These are phyloP conservation scores for Phaseolus coccineus DNA, from an alignment of 331 rosid genomes.

Conservation along the genomic window DNA sequence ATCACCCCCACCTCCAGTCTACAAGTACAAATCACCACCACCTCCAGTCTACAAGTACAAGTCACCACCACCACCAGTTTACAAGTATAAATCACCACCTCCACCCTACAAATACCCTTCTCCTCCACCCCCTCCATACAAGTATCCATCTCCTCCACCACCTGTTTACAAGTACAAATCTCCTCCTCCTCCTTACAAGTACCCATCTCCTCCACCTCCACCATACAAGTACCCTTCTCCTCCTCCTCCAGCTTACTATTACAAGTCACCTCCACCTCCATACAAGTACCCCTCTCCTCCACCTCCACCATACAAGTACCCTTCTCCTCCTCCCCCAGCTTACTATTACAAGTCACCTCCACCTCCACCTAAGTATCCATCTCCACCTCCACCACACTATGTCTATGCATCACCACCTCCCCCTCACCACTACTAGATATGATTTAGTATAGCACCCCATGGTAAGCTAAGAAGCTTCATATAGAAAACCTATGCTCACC, in stretches of 20 bases:
- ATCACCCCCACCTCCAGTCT: neutral
- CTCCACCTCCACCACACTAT: conserved; percentile 41
- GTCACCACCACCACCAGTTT: neutral
- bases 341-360: no score
- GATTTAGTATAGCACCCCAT: conserved; percentile 1
- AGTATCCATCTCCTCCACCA: conserved; percentile 4
- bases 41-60: neutral
- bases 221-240: neutral
- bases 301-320: neutral
- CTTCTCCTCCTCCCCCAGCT: no score
- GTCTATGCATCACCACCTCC: conserved; percentile 68
- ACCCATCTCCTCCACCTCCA: conserved; percentile 45
- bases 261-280: conserved; percentile 14
- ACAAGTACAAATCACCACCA: neutral
- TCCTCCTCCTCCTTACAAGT: neutral
- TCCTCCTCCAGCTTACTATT: conserved; percentile 8
- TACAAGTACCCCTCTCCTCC: conserved; percentile 23
- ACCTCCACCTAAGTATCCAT: neutral
- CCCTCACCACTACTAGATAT: conserved; percentile 68
- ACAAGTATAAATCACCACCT: neutral
- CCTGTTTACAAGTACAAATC: conserved; percentile 2
- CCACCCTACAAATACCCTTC: conserved; percentile 11
- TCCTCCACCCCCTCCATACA: conserved; percentile 3
- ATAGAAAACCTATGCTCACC: neutral
- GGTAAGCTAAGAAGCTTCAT: conserved; percentile 45